Evolutionary conservation across 192 early-diverging fungal species (phyloP).

Genomic region (Spizellomyces sp.): DNA sequence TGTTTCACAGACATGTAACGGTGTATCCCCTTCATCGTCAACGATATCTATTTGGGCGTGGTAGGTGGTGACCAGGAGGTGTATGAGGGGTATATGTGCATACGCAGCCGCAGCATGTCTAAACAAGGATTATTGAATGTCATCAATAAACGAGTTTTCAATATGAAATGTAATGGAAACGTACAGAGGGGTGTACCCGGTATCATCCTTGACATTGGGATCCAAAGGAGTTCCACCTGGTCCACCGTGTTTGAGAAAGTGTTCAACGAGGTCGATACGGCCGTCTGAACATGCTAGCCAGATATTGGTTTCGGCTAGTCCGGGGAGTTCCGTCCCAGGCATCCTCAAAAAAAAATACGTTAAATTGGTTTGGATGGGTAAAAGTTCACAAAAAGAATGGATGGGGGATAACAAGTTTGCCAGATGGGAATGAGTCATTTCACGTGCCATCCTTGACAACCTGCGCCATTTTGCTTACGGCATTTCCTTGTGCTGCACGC

Average conservation of each 20-base stretch:
- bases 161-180: neutral
- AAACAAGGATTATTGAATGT: constrained; percentile 20
- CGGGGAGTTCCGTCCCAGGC: constrained; percentile 24
- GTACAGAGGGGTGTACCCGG: constrained; percentile 81
- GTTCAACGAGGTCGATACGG: constrained; percentile 64
- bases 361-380: too few relatives aligned
- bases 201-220: constrained; percentile 72
- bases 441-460: too few relatives aligned
- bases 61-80: constrained; percentile 59
- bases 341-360: neutral
- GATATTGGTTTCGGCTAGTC: constrained; percentile 49
- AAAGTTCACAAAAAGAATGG: too few relatives aligned
- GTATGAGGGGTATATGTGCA: constrained; percentile 64
- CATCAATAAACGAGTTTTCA: neutral
- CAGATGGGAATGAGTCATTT: too few relatives aligned
- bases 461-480: too few relatives aligned
- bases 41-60: constrained; percentile 70
- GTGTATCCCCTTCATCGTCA: constrained; percentile 83
- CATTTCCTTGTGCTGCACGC: too few relatives aligned
- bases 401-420: too few relatives aligned
- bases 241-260: constrained; percentile 35
- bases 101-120: constrained; percentile 79
- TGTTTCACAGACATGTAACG: constrained; percentile 74
- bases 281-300: constrained; percentile 74
- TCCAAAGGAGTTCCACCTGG: constrained; percentile 25